Evolutionary conservation across 768 basidiomycete genomes (phyloP).

Genomic region (Boletus reticulatus): DNA sequence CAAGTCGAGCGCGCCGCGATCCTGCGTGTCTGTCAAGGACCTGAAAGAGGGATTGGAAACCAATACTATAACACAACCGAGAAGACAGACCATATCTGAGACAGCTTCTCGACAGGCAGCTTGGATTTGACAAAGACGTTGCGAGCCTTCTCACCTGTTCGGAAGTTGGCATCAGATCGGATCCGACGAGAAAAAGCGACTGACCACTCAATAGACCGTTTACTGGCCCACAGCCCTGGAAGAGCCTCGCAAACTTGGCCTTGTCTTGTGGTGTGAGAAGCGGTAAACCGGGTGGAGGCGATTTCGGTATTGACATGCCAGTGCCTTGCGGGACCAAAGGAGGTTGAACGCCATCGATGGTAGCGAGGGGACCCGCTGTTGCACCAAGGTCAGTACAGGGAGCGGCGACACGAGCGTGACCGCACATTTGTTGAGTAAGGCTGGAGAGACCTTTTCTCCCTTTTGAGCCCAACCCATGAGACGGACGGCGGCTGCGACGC

Average conservation of each 20-base stretch:
- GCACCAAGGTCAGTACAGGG: slow-evolving; percentile 12
- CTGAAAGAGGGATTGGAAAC: slow-evolving; percentile 37
- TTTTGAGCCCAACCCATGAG: slow-evolving; percentile 93
- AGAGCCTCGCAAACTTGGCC: slow-evolving; percentile 79
- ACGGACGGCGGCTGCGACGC: slow-evolving; percentile 84
- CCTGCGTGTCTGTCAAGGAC: slow-evolving; percentile 94
- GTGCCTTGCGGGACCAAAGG: slow-evolving; percentile 57
- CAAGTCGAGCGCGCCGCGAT: slow-evolving; percentile 83
- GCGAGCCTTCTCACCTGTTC: slow-evolving; percentile 75
- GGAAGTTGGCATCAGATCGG: neutral
- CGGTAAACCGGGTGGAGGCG: slow-evolving; percentile 60
- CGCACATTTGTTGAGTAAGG: slow-evolving; percentile 72
- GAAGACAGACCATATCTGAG: slow-evolving; percentile 81
- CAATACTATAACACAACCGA: neutral
- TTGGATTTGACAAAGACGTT: slow-evolving; percentile 91
- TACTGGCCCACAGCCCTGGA: slow-evolving; percentile 64
- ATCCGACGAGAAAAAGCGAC: slow-evolving; percentile 17
- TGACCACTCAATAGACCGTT: slow-evolving; percentile 78
- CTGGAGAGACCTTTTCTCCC: slow-evolving; percentile 64
- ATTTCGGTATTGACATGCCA: slow-evolving; percentile 54
- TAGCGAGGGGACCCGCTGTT: slow-evolving; percentile 81
- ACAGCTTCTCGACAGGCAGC: slow-evolving; percentile 80
- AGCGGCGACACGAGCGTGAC: slow-evolving; percentile 5
- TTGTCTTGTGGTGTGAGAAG: slow-evolving; percentile 77
- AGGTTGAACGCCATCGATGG: slow-evolving; percentile 63